These are phyloP conservation scores for Cucurbita argyrosperma DNA, from an alignment of 306 rosid species.

Conservation along the genomic window DNA sequence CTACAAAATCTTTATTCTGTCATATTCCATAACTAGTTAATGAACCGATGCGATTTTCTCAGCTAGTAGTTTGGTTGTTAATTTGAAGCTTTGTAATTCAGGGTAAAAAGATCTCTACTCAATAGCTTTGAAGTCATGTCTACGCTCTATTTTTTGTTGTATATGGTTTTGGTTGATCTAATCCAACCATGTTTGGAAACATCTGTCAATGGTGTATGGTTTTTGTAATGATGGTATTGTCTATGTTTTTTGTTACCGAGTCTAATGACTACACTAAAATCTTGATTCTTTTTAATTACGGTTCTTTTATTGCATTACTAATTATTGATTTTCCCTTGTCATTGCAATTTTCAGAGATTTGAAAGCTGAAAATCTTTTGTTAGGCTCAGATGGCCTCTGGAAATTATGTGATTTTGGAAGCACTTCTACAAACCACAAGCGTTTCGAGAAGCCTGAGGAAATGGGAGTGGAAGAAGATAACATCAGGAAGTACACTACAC, in stretches of 20 bases:
- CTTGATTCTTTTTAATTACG: not conserved
- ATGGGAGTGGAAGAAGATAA: constrained; percentile 99
- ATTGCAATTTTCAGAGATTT: constrained; percentile 48
- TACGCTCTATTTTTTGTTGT: not conserved
- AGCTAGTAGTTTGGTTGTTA: not conserved
- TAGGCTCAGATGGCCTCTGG: constrained; percentile 78
- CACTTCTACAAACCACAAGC: constrained; percentile 79
- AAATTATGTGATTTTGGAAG: constrained; percentile 98
- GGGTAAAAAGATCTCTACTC: not conserved
- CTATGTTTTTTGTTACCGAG: not conserved
- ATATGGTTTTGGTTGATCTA: not conserved
- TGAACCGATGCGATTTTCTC: not conserved
- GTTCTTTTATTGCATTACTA: not conserved
- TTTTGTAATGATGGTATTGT: not conserved
- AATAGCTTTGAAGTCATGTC: not conserved
- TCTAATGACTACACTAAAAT: not conserved
- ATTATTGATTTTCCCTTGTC: not conserved
- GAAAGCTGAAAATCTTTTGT: constrained; percentile 80
- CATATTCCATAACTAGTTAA: not conserved
- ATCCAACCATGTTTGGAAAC: not conserved
- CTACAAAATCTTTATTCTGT: not conserved
- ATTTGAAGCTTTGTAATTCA: not conserved
- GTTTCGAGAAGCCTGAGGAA: constrained; percentile 89
- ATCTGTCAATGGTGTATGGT: not conserved
- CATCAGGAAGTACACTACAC: constrained; percentile 95